A percentile compares a stretch with the other conserved stretches of the same genome.
Evolutionary conservation across 345 rosid genomes (phyloP).

Genomic region (Brassica rapa): DNA sequence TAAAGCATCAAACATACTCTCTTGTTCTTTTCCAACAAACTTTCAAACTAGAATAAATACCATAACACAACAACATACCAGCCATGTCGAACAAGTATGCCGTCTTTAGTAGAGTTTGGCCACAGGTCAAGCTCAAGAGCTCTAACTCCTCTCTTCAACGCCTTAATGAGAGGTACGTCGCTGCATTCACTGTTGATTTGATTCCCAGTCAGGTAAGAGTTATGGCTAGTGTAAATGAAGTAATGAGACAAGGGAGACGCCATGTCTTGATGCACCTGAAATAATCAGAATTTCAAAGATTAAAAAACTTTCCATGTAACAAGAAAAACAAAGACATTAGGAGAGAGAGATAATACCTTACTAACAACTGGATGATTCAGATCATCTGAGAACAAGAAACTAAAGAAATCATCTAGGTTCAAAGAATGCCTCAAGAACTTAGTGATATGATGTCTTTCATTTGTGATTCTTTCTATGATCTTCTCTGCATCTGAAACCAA

Average conservation of each 20-base stretch:
- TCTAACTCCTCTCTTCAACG: constrained; percentile 72
- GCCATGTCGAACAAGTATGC: constrained; percentile 87
- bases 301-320: not conserved
- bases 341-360: constrained; percentile 40
- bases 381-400: constrained; percentile 60
- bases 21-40: not conserved
- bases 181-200: constrained; percentile 96
- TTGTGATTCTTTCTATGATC: constrained; percentile 55
- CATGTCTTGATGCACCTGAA: constrained; percentile 91
- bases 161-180: constrained; percentile 82
- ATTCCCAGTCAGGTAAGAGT: constrained; percentile 90
- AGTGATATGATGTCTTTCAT: constrained; percentile 55
- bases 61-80: constrained; percentile 49
- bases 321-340: not conserved
- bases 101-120: constrained; percentile 79
- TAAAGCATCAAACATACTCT: constrained; percentile 23
- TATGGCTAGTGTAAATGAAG: constrained; percentile 90
- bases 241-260: constrained; percentile 80
- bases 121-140: constrained; percentile 95
- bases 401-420: constrained; percentile 68
- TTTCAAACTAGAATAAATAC: not conserved
- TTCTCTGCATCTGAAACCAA: constrained; percentile 52
- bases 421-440: constrained; percentile 58
- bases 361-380: constrained; percentile 57
- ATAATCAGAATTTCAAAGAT: constrained; percentile 13